Evolutionary conservation across 2,329 filamentous ascomycete genomes (phyloP).

Genomic region (Fusarium setosum): DNA sequence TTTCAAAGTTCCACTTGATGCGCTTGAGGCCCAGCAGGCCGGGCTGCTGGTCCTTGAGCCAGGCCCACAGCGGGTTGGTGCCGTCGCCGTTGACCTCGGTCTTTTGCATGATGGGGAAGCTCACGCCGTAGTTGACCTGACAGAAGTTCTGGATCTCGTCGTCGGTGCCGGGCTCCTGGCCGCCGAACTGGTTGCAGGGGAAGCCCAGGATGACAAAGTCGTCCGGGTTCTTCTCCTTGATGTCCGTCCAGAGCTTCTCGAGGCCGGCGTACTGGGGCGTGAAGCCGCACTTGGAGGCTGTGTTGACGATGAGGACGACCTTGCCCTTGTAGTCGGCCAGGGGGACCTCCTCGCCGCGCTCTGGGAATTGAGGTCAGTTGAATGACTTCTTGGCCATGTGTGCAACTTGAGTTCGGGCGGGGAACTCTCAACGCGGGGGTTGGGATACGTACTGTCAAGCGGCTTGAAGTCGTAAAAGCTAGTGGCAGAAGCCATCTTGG

Average conservation of each 20-base stretch:
- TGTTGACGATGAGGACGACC: slow-evolving; percentile 96
- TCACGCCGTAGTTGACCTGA: slow-evolving; percentile 91
- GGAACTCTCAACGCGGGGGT: slow-evolving; percentile 3
- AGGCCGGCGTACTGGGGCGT: slow-evolving; percentile 94
- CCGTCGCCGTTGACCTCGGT: slow-evolving; percentile 91
- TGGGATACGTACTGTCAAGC: slow-evolving; percentile 74
- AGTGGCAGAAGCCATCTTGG: slow-evolving; percentile 54
- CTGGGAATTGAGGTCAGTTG: slow-evolving; percentile 40
- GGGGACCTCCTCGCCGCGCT: slow-evolving; percentile 74
- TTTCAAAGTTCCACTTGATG: slow-evolving; percentile 99
- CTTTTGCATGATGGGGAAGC: slow-evolving; percentile 92
- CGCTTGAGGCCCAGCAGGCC: slow-evolving; percentile 89
- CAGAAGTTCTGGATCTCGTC: slow-evolving; percentile 88
- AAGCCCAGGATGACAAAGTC: slow-evolving; percentile 93
- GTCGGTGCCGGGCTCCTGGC: slow-evolving; percentile 86
- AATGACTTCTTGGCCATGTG: background rate
- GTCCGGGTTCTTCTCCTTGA: slow-evolving; percentile 76
- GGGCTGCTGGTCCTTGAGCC: slow-evolving; percentile 78
- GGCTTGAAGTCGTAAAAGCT: slow-evolving; percentile 87
- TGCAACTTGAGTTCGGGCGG: background rate
- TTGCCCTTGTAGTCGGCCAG: slow-evolving; percentile 85
- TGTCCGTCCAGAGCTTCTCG: slow-evolving; percentile 86
- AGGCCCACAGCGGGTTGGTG: slow-evolving; percentile 84
- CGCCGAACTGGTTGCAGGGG: slow-evolving; percentile 97
- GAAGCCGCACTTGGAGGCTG: slow-evolving; percentile 98